Conservation (phyloP, 495 filamentous ascomycete species). For the Diplogelasinospora grovesii region DNA sequence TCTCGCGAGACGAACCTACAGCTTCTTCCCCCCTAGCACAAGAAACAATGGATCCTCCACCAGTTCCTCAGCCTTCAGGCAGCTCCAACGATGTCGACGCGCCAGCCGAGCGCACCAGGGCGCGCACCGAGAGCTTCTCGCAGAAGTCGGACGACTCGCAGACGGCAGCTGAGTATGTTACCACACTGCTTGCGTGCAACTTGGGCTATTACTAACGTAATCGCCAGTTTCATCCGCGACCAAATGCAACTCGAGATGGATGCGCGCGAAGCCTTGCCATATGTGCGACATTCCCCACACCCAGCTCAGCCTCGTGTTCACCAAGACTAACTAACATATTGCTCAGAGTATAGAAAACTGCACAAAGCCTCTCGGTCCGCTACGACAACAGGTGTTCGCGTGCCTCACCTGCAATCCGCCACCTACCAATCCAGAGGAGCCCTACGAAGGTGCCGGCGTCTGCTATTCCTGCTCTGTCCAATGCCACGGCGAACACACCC, state of each 20-base stretch:
- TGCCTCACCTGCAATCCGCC: slow-evolving; percentile 91
- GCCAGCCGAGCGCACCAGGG: slow-evolving; percentile 18
- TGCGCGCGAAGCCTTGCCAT: slow-evolving; percentile 89
- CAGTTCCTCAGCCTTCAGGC: slow-evolving; percentile 12
- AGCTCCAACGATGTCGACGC: slow-evolving; percentile 15
- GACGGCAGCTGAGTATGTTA: slow-evolving; percentile 74
- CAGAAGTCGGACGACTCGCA: slow-evolving; percentile 65
- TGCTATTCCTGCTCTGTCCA: slow-evolving; percentile 96
- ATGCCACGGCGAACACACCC: slow-evolving; percentile 89
- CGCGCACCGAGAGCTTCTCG: slow-evolving; percentile 53
- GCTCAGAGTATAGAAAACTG: slow-evolving; percentile 81
- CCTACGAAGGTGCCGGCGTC: slow-evolving; percentile 73
- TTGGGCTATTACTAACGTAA: slow-evolving; percentile 1
- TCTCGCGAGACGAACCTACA: too few species aligned
- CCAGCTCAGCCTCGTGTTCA: background rate
- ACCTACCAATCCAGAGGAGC: slow-evolving; percentile 48
- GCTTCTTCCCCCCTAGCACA: background rate
- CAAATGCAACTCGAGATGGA: slow-evolving; percentile 91
- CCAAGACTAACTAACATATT: slow-evolving; percentile 2
- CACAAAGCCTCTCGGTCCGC: slow-evolving; percentile 75
- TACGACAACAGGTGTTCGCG: slow-evolving; percentile 81
- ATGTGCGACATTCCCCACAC: slow-evolving; percentile 44
- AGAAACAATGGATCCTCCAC: slow-evolving; percentile 29
- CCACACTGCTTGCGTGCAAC: background rate
- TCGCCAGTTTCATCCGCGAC: slow-evolving; percentile 68